phyloP scores from a whole-genome alignment of 73 alveolate genomes.

The Uronychia binucleata region DNA sequence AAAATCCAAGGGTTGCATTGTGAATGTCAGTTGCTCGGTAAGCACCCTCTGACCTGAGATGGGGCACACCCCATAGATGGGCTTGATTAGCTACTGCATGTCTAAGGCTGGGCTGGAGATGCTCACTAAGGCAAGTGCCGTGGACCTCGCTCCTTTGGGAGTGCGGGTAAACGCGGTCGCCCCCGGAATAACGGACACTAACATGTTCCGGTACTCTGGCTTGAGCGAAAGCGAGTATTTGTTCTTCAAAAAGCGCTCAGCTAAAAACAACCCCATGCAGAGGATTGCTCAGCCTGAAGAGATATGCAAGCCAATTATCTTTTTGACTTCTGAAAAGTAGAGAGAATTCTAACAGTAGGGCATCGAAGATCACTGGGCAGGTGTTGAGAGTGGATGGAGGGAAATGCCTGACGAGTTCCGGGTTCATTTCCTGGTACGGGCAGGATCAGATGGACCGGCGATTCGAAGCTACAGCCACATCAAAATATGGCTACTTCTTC shows the following conservation, averaged over 20 bases:
- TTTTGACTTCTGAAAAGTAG: conserved; percentile 75
- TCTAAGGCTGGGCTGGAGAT: conserved; percentile 92
- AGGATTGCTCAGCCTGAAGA: conserved; percentile 85
- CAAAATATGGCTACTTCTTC: conserved; percentile 41
- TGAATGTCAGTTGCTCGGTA: conserved; percentile 74
- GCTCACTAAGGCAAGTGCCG: conserved; percentile 86
- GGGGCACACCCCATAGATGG: conserved; percentile 86
- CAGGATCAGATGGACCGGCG: conserved; percentile 78
- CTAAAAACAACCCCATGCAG: conserved; percentile 72
- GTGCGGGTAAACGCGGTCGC: conserved; percentile 93
- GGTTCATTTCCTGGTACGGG: conserved; percentile 86
- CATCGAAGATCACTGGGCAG: conserved; percentile 88
- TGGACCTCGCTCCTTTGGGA: conserved; percentile 82
- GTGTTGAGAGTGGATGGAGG: conserved; percentile 93
- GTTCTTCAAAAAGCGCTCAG: conserved; percentile 73
- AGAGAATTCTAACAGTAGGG: conserved; percentile 3
- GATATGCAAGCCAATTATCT: conserved; percentile 81
- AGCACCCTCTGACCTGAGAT: background rate
- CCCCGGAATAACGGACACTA: conserved; percentile 77
- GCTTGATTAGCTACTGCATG: conserved; percentile 83
- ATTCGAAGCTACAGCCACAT: conserved; percentile 65
- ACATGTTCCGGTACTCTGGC: conserved; percentile 79
- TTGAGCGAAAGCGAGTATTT: conserved; percentile 69
- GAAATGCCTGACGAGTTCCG: conserved; percentile 74
- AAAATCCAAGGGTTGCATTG: conserved; percentile 69